phyloP scores from a whole-genome alignment of 768 basidiomycete species.

The Artomyces pyxidatus region DNA sequence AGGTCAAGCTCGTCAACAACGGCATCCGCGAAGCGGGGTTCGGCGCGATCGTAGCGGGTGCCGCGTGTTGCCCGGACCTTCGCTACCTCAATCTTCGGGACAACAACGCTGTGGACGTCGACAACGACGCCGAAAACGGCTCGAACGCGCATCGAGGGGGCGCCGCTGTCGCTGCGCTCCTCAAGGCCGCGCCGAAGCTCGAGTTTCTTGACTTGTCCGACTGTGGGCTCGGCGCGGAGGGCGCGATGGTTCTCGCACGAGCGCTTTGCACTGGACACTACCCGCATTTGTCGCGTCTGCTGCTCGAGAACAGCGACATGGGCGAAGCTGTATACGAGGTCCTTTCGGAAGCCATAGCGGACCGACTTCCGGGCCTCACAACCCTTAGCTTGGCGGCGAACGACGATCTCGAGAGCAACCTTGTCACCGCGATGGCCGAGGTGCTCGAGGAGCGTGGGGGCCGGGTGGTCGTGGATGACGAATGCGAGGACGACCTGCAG shows the following conservation, averaged over 20 bases:
- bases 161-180: conserved; percentile 49
- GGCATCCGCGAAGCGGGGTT: conserved; percentile 92
- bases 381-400: conserved; percentile 84
- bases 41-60: conserved; percentile 61
- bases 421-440: conserved; percentile 42
- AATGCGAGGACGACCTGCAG: conserved; percentile 59
- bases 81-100: conserved; percentile 86
- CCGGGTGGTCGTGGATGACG: conserved; percentile 57
- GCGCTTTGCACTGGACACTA: conserved; percentile 60
- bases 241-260: conserved; percentile 58
- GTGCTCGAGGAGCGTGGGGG: conserved; percentile 60
- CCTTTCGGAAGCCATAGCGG: conserved; percentile 58
- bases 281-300: conserved; percentile 62
- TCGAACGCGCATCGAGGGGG: conserved; percentile 48
- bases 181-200: conserved; percentile 66
- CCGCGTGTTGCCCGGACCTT: conserved; percentile 56
- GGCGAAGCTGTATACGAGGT: conserved; percentile 58
- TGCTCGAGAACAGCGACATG: conserved; percentile 87
- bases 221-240: conserved; percentile 73
- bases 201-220: conserved; percentile 82
- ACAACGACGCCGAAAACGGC: not conserved
- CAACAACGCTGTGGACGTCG: conserved; percentile 32
- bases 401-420: conserved; percentile 72
- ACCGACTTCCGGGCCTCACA: conserved; percentile 51
- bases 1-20: conserved; percentile 91